Base-by-base conservation (phyloP, 108 stramenopile genomes). In the Skeletonema tropicum region DNA sequence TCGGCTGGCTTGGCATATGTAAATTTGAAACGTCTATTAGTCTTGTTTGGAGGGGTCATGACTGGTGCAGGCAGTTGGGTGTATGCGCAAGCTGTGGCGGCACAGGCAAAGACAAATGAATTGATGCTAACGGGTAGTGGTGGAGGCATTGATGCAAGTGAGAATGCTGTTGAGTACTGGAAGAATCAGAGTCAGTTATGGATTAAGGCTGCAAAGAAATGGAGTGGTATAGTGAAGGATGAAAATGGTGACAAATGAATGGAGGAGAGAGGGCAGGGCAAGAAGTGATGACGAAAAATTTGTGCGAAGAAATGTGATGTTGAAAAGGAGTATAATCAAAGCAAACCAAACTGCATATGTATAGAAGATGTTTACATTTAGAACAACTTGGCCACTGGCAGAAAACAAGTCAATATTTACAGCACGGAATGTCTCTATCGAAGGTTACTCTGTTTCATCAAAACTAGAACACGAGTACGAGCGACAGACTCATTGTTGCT, bases 21-120 rank as follows among this genome's bases (percentile, higher is more conserved):
- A 7, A 39, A 41, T 15, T 52, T 42, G 33, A 74, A 64, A 57
- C 60, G 73, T 12, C 5, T 66, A 14, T 33, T 74, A 31, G 52
- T 65, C 9, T 23, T 74, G 42, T n/a, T 74, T 36, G 73, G 73
- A 8, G 64, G 63, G 17, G 14, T 74, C 0, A 48, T 29, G 23
- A 74, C 73, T 46, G 73, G 64, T 6, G 15, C 57, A 52, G 73
- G 73, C 57, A 64, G 73, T 11, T 74, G 73, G 73, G 48, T 57
- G 26, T 64, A 64, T 23, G 52, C 64, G 3, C 73, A 74, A 33
- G 73, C 64, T 39, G 60, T 61, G 60, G 60, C 30, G 8, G 60
- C 60, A 1, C 60, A 61, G 60, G 60, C 60, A n/a, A 61, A 60
- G 23, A 60, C 59, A 0, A 60, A 60, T 35, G 59, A 60, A 35